Conservation (phyloP, 1,284 basidiomycete genomes). For the Volvariella surrecta region DNA sequence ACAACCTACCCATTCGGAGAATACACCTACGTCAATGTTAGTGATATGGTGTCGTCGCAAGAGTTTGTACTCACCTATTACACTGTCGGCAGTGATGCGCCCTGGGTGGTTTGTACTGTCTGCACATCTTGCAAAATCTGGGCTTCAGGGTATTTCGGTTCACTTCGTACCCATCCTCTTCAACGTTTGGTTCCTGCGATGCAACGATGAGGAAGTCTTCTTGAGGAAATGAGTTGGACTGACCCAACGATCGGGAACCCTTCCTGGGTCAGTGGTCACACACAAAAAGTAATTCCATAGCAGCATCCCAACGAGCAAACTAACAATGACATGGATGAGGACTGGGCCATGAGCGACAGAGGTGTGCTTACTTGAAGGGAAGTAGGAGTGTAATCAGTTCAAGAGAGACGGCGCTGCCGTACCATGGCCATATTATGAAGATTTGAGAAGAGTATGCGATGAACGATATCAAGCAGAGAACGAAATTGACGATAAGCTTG, state of each 20-base stretch:
- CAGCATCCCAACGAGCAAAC: slow-evolving; percentile 67
- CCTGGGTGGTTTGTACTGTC: slow-evolving; percentile 63
- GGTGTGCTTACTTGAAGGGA: slow-evolving; percentile 78
- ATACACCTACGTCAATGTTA: slow-evolving; percentile 48
- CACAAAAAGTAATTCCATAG: slow-evolving; percentile 85
- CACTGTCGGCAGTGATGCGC: slow-evolving; percentile 89
- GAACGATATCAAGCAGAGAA: slow-evolving; percentile 76
- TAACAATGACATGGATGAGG: slow-evolving; percentile 6
- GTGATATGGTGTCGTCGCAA: background rate
- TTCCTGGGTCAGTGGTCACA: slow-evolving; percentile 75
- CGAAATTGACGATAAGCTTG: slow-evolving; percentile 59
- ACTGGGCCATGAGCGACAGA: background rate
- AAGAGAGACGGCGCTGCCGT: slow-evolving; percentile 60
- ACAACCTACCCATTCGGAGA: slow-evolving; percentile 65
- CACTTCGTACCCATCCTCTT: slow-evolving; percentile 72
- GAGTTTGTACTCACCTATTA: slow-evolving; percentile 44
- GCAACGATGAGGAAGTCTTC: background rate
- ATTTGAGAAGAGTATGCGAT: slow-evolving; percentile 85
- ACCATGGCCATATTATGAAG: slow-evolving; percentile 91
- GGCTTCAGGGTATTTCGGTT: slow-evolving; percentile 77
- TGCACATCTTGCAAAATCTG: slow-evolving; percentile 77
- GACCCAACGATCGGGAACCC: slow-evolving; percentile 79
- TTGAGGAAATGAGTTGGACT: slow-evolving; percentile 18
- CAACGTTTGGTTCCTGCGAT: slow-evolving; percentile 65
- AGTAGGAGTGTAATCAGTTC: slow-evolving; percentile 67